A percentile compares a stretch with the other conserved stretches of the same genome.
Conservation (phyloP, 257 asterid species). For the Jacaranda mimosifolia region DNA sequence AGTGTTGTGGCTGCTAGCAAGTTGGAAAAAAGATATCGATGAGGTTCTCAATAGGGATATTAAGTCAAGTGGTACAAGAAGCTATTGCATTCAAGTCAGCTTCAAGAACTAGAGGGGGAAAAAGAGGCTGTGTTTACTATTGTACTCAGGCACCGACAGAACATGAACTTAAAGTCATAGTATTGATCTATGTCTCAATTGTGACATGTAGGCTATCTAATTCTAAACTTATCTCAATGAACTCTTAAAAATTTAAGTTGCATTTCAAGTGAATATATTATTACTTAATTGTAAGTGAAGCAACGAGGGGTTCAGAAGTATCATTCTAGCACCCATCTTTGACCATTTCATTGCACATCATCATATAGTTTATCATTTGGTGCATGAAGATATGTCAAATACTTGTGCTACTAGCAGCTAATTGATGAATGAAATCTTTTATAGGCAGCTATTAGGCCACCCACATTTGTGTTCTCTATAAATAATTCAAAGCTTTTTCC, state of each 20-base stretch:
- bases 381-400: too few relatives aligned
- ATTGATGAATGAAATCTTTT: slow-evolving; percentile 27
- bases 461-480: slow-evolving; percentile 97
- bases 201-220: too few relatives aligned
- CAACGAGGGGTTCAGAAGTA: too few relatives aligned
- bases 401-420: too few relatives aligned
- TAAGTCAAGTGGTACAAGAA: slow-evolving; percentile 88
- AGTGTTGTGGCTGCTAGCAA: slow-evolving; percentile 73
- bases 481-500: slow-evolving; percentile 88
- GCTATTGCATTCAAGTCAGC: slow-evolving; percentile 90
- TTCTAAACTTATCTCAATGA: too few relatives aligned
- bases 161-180: background rate
- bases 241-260: too few relatives aligned
- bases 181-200: background rate
- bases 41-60: slow-evolving; percentile 81
- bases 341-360: too few relatives aligned
- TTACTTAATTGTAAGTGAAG: too few relatives aligned
- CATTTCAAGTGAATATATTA: too few relatives aligned
- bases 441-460: slow-evolving; percentile 97
- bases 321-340: too few relatives aligned
- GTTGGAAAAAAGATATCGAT: slow-evolving; percentile 93
- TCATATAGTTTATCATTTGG: too few relatives aligned
- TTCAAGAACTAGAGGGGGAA: slow-evolving; percentile 95
- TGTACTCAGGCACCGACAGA: slow-evolving; percentile 80
- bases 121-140: slow-evolving; percentile 91